These are phyloP conservation scores for Neocallimastix lanati DNA, from an alignment of 192 early-diverging fungal genomes.

Conservation along the genomic window DNA sequence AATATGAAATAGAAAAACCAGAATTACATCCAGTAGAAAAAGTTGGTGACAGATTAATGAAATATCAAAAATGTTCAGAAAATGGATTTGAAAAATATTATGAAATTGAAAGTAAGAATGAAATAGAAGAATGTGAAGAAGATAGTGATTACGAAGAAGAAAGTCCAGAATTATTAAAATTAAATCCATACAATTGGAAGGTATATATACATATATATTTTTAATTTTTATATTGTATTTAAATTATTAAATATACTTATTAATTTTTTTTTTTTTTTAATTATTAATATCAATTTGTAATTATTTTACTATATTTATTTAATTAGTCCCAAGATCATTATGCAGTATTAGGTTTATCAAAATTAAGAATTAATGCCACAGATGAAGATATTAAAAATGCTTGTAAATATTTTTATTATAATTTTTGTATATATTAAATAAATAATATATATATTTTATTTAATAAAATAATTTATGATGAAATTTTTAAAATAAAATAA, in stretches of 20 bases:
- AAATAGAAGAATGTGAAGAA: conserved; percentile 29
- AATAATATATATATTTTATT: too few relatives aligned
- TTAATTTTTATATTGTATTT: too few relatives aligned
- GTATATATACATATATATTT: conserved; percentile 15
- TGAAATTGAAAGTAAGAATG: not conserved
- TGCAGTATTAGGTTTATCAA: conserved; percentile 79
- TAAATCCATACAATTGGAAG: conserved; percentile 93
- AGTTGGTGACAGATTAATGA: not conserved
- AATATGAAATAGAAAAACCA: not conserved
- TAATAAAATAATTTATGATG: too few relatives aligned
- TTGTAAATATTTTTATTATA: conserved; percentile 12
- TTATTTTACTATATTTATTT: too few relatives aligned
- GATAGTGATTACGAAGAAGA: conserved; percentile 68
- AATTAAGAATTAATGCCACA: conserved; percentile 68
- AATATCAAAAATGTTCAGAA: not conserved
- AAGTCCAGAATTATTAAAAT: conserved; percentile 43
- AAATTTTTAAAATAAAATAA: conserved; percentile 6
- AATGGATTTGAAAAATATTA: not conserved
- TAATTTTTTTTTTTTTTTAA: too few relatives aligned
- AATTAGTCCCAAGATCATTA: conserved; percentile 74
- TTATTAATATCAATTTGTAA: too few relatives aligned
- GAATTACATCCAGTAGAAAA: not conserved
- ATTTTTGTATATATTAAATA: too few relatives aligned
- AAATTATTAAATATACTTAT: too few relatives aligned
- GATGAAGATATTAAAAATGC: conserved; percentile 87